Evolutionary conservation across 768 basidiomycete species (phyloP).

Genomic region (Tricholoma sp.): DNA sequence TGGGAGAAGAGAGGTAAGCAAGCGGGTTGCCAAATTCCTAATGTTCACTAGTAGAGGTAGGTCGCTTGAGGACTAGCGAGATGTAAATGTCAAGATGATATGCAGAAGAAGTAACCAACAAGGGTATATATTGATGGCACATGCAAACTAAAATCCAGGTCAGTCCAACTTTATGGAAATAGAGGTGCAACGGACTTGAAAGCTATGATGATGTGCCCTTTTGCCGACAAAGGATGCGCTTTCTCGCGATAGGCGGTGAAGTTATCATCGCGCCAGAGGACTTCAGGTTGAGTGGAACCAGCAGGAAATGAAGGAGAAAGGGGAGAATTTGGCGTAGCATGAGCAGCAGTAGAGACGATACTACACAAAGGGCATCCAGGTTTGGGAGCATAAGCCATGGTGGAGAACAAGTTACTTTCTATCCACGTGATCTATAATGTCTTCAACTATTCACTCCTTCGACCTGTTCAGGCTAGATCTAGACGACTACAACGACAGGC

Average conservation of each 20-base stretch:
- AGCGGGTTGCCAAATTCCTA: constrained; percentile 50
- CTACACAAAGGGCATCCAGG: constrained; percentile 75
- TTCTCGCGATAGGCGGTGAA: constrained; percentile 72
- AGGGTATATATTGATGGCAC: constrained; percentile 75
- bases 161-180: not conserved
- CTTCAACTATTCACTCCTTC: constrained; percentile 38
- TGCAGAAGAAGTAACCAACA: constrained; percentile 33
- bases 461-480: constrained; percentile 63
- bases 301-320: constrained; percentile 41
- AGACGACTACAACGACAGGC: constrained; percentile 80
- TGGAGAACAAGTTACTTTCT: constrained; percentile 8
- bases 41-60: constrained; percentile 65
- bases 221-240: constrained; percentile 65
- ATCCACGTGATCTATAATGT: constrained; percentile 10
- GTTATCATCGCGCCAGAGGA: constrained; percentile 74
- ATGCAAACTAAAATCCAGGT: constrained; percentile 47
- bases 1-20: constrained; percentile 45
- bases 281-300: constrained; percentile 47
- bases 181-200: constrained; percentile 56
- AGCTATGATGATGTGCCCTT: constrained; percentile 65
- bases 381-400: constrained; percentile 55
- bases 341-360: constrained; percentile 55
- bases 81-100: constrained; percentile 8
- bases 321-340: constrained; percentile 38
- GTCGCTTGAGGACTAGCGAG: constrained; percentile 64